phyloP scores from a whole-genome alignment of 176 grass and related monocot genomes.

The Phyllostachys edulis region DNA sequence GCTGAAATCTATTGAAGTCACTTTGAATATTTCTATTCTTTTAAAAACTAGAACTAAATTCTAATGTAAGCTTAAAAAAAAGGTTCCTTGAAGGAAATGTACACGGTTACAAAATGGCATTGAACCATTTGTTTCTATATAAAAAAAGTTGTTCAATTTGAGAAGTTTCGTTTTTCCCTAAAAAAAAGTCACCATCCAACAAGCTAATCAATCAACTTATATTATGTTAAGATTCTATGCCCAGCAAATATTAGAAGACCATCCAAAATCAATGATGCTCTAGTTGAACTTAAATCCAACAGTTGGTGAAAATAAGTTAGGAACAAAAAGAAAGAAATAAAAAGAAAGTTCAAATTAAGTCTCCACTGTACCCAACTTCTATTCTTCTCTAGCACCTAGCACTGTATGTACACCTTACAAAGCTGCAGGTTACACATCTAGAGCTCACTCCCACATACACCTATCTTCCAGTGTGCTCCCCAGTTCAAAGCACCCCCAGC shows the following conservation, averaged over 20 bases:
- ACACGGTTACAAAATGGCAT: not conserved
- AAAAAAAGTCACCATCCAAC: not conserved
- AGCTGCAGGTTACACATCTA: slow-evolving; percentile 29
- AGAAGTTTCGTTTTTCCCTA: not conserved
- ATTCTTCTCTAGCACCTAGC: slow-evolving; percentile 29
- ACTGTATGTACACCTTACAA: slow-evolving; percentile 45
- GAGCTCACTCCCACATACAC: slow-evolving; percentile 2
- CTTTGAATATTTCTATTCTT: not conserved
- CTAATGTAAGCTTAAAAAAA: not conserved
- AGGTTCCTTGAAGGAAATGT: not conserved
- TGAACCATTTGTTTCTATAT: not conserved
- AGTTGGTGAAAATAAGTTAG: slow-evolving; percentile 21
- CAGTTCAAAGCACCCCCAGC: not conserved
- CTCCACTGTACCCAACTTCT: slow-evolving; percentile 22
- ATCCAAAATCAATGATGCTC: not conserved
- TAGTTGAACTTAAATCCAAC: not conserved
- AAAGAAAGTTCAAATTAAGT: not conserved
- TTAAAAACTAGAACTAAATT: not conserved
- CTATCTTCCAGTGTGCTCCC: slow-evolving; percentile 21
- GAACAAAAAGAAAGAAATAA: not conserved
- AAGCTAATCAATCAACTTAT: not conserved
- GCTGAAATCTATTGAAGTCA: no score
- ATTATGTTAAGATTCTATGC: not conserved
- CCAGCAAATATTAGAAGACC: not conserved
- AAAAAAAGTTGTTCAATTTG: not conserved